Percentiles rank a stretch among this genome's conserved stretches.
Evolutionary conservation across 805 yeast species (phyloP).

Genomic region (Metschnikowia lochheadii): DNA sequence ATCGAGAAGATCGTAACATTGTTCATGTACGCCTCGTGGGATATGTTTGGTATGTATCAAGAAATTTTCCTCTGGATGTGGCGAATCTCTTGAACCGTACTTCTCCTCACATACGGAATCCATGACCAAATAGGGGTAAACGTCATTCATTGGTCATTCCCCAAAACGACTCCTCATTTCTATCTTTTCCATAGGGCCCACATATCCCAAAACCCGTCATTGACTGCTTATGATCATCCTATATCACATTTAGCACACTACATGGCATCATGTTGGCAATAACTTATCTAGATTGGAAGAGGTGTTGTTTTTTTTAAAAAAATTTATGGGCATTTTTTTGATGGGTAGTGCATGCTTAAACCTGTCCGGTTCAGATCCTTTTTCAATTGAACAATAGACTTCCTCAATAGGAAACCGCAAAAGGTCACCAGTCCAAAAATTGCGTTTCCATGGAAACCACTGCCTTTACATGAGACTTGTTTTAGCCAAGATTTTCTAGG

Average conservation of each 20-base stretch:
- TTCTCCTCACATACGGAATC: background rate
- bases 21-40: background rate
- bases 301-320: too few relatives aligned
- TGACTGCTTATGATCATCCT: background rate
- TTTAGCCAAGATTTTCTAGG: too few relatives aligned
- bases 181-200: background rate
- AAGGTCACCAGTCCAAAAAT: background rate
- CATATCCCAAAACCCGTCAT: background rate
- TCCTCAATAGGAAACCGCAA: background rate
- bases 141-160: background rate
- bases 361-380: too few relatives aligned
- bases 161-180: background rate
- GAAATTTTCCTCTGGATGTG: background rate
- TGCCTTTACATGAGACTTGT: background rate
- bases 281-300: too few relatives aligned
- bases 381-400: background rate
- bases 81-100: background rate
- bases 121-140: background rate
- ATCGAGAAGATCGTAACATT: background rate
- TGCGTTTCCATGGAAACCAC: background rate
- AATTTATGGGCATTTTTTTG: background rate
- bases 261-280: too few relatives aligned
- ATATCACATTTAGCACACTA: too few relatives aligned
- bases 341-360: too few relatives aligned
- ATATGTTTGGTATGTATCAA: background rate